Evolutionary conservation across 176 grass and related monocot genomes (phyloP).

Genomic region (sorghum (Sorghum bicolor)): Sorghum_bicolor_NCBIv3 NC_012870.2:54884501-54885000

Average conservation of each 20-base stretch:
- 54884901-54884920: neutral
- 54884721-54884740: neutral
- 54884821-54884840: constrained; percentile 70
- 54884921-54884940: neutral
- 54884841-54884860: constrained; percentile 97
- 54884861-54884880: constrained; percentile 43
- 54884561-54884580: neutral
- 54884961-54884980: constrained; percentile 72
- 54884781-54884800: constrained; percentile 83
- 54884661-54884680: neutral
- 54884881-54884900: constrained; percentile 1
- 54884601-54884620: neutral
- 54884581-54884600: neutral
- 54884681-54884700: constrained; percentile 19
- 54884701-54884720: constrained; percentile 12
- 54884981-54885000: constrained; percentile 92
- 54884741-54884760: constrained; percentile 15
- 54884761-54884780: constrained; percentile 27
- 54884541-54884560: neutral
- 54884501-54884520: constrained; percentile 50
- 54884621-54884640: neutral
- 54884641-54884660: neutral
- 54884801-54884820: constrained; percentile 49
- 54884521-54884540: neutral
- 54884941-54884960: neutral